Percentiles rank a stretch among this genome's conserved stretches.
Evolutionary conservation across 495 filamentous ascomycete species (phyloP).

Genomic region (Penicillium argentinense): DNA sequence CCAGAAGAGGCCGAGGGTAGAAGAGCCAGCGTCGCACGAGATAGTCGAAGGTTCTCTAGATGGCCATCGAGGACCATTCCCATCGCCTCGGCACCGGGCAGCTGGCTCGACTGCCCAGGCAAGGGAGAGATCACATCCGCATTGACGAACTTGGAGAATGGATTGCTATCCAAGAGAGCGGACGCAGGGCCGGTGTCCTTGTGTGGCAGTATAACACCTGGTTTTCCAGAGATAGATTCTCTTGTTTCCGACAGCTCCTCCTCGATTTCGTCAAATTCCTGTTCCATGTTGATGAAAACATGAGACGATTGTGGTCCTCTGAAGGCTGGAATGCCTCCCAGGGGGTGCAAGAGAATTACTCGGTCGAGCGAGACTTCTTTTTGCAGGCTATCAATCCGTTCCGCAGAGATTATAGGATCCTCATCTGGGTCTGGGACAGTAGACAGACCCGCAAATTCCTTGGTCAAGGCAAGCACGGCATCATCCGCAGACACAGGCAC

Average conservation of each 20-base stretch:
- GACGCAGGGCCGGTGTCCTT: slow-evolving; percentile 10
- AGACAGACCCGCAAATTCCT: slow-evolving; percentile 65
- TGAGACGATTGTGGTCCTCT: slow-evolving; percentile 68
- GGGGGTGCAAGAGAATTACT: slow-evolving; percentile 83
- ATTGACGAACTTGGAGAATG: slow-evolving; percentile 47
- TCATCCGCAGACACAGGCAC: slow-evolving; percentile 62
- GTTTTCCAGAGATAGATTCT: slow-evolving; percentile 12
- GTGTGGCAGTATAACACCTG: background rate
- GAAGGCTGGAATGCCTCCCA: slow-evolving; percentile 79
- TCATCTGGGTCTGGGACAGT: slow-evolving; percentile 43
- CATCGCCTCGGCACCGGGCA: slow-evolving; percentile 11
- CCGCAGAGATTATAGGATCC: slow-evolving; percentile 42
- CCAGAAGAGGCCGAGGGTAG: slow-evolving; percentile 86
- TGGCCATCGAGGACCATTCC: slow-evolving; percentile 46
- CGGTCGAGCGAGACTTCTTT: slow-evolving; percentile 71
- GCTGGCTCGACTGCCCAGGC: slow-evolving; percentile 5
- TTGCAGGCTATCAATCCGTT: slow-evolving; percentile 45
- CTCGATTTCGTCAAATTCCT: slow-evolving; percentile 73
- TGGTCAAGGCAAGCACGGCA: slow-evolving; percentile 67
- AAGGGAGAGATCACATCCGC: slow-evolving; percentile 28
- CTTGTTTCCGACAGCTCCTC: slow-evolving; percentile 50
- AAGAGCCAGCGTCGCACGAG: slow-evolving; percentile 64
- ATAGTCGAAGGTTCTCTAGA: slow-evolving; percentile 70
- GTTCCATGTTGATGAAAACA: slow-evolving; percentile 92
- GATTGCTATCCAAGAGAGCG: slow-evolving; percentile 39